phyloP scores from a whole-genome alignment of 164 flowering plant species.

The Magnolia officinalis region DNA sequence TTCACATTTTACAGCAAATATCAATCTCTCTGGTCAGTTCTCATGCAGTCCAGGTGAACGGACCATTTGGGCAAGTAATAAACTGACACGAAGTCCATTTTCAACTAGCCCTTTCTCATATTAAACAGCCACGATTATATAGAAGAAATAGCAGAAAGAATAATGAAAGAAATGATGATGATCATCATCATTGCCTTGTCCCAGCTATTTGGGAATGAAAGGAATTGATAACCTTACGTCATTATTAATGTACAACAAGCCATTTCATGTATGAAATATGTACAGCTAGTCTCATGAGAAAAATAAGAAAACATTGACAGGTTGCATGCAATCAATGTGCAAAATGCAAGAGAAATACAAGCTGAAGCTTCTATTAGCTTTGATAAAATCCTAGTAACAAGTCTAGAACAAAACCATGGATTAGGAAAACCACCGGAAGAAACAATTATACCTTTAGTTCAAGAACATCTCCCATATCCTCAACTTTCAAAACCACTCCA shows the following conservation, averaged over 20 bases:
- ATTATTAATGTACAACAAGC: background rate
- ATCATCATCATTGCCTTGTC: background rate
- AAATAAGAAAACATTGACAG: background rate
- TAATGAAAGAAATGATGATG: background rate
- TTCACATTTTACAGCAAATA: background rate
- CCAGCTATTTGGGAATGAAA: background rate
- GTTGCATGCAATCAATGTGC: background rate
- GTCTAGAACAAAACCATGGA: background rate
- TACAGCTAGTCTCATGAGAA: background rate
- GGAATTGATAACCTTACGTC: background rate
- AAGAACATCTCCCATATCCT: conserved; percentile 54
- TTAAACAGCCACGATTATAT: background rate
- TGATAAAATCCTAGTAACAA: background rate
- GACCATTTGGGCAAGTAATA: background rate
- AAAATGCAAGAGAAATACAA: background rate
- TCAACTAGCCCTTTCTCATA: background rate
- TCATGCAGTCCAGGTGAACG: background rate
- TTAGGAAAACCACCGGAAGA: background rate
- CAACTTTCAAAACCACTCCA: conserved; percentile 76
- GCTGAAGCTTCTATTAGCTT: background rate
- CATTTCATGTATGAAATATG: background rate
- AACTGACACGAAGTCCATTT: background rate
- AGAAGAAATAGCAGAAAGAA: background rate
- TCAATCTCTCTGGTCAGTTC: background rate
- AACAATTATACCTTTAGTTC: conserved; percentile 59